These are phyloP conservation scores for Fraxinus sp. DNA, from an alignment of 305 asterid genomes.

Conservation along the genomic window DNA sequence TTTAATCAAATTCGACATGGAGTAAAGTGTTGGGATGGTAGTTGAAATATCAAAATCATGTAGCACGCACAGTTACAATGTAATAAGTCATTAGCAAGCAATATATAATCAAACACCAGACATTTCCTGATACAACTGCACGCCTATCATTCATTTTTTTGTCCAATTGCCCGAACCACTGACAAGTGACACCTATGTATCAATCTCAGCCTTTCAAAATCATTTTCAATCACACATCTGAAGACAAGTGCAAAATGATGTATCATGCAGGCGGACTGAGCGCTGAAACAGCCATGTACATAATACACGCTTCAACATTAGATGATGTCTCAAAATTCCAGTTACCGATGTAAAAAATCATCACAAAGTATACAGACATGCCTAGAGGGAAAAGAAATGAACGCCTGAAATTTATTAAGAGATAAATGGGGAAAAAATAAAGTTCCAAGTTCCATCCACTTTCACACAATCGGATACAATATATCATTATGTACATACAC, in stretches of 20 bases:
- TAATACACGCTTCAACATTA: neutral
- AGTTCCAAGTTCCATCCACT: neutral
- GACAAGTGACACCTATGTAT: neutral
- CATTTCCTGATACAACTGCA: neutral
- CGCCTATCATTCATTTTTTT: too few species aligned
- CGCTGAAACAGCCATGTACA: neutral
- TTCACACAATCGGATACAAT: slow-evolving; percentile 23
- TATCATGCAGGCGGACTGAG: neutral
- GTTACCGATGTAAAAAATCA: neutral
- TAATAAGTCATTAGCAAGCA: too few species aligned
- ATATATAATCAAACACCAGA: too few species aligned
- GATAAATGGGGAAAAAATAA: neutral
- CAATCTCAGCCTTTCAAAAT: neutral
- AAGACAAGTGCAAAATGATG: neutral
- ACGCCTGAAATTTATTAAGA: neutral
- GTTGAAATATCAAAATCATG: neutral
- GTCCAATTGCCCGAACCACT: neutral
- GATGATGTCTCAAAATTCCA: neutral
- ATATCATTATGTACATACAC: slow-evolving; percentile 35
- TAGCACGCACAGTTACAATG: neutral
- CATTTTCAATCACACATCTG: neutral
- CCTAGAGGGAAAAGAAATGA: neutral
- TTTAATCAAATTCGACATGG: neutral
- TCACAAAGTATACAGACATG: too few species aligned
- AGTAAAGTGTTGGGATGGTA: neutral